Conservation (phyloP, 2,329 filamentous ascomycete genomes). For the Pseudogymnoascus sp. region DNA sequence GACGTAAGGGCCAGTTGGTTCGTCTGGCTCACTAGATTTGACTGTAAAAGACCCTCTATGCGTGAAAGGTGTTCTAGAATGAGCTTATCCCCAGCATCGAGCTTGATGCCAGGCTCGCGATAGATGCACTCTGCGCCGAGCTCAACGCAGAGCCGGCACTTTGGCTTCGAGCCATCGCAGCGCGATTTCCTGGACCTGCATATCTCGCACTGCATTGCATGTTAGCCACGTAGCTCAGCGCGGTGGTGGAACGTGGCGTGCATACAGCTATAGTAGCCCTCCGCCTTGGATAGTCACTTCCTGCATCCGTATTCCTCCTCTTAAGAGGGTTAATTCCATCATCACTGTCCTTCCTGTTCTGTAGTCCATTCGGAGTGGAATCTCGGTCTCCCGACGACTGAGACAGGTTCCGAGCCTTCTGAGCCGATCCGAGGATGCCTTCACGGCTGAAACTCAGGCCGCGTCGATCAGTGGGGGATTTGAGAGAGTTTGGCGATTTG, state of each 20-base stretch:
- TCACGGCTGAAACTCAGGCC: conserved; percentile 47
- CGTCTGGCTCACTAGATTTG: conserved; percentile 48
- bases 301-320: conserved; percentile 54
- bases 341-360: conserved; percentile 39
- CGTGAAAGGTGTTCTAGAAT: conserved; percentile 72
- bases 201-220: conserved; percentile 59
- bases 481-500: conserved; percentile 33
- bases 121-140: conserved; percentile 78
- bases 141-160: conserved; percentile 78
- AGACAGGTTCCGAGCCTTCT: conserved; percentile 48
- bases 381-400: conserved; percentile 46
- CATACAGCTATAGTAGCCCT: conserved; percentile 60
- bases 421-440: conserved; percentile 45
- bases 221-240: conserved; percentile 11
- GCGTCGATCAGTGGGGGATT: conserved; percentile 43
- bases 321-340: conserved; percentile 54
- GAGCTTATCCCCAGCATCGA: conserved; percentile 79
- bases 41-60: conserved; percentile 73
- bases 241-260: conserved; percentile 17
- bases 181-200: conserved; percentile 74
- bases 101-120: conserved; percentile 77
- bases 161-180: conserved; percentile 72
- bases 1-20: conserved; percentile 51
- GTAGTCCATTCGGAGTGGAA: conserved; percentile 36
- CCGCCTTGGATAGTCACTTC: conserved; percentile 56